Conservation (phyloP, 176 grass and related monocot genomes). For the Miscanthus lutarioriparius region DNA sequence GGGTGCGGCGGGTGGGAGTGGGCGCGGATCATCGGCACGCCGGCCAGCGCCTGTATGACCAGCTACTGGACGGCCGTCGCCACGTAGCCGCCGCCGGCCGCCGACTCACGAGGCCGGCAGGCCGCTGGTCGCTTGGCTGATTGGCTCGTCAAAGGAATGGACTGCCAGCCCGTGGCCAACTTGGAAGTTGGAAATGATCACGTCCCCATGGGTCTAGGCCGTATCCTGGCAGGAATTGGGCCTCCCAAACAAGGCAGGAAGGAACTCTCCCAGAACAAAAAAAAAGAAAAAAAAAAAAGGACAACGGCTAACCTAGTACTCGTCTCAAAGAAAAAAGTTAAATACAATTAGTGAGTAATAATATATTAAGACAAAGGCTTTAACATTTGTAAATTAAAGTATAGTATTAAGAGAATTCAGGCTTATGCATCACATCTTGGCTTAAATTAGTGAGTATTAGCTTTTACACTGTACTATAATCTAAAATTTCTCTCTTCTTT, state of each 20-base stretch:
- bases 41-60: slow-evolving; percentile 75
- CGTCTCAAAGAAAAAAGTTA: neutral
- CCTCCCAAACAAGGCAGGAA: neutral
- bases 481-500: neutral
- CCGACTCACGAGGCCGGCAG: neutral
- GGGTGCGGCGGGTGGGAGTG: slow-evolving; percentile 59
- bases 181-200: neutral
- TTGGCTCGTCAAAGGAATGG: neutral
- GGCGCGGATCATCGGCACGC: slow-evolving; percentile 76
- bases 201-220: neutral
- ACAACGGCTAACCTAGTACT: neutral
- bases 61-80: slow-evolving; percentile 89
- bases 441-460: neutral
- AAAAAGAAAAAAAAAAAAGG: neutral
- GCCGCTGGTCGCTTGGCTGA: neutral
- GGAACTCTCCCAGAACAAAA: neutral
- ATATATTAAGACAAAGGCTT: too few relatives aligned
- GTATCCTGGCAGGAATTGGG: neutral
- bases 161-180: neutral
- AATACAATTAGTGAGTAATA: neutral
- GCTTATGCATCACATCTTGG: neutral
- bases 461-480: neutral
- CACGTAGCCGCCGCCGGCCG: slow-evolving; percentile 40
- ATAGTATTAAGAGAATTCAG: neutral
- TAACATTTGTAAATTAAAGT: neutral